Percentiles rank a stretch among this genome's conserved stretches.
Conservation (phyloP, 2,329 filamentous ascomycete genomes). For the Trichophyton verrucosum region DNA sequence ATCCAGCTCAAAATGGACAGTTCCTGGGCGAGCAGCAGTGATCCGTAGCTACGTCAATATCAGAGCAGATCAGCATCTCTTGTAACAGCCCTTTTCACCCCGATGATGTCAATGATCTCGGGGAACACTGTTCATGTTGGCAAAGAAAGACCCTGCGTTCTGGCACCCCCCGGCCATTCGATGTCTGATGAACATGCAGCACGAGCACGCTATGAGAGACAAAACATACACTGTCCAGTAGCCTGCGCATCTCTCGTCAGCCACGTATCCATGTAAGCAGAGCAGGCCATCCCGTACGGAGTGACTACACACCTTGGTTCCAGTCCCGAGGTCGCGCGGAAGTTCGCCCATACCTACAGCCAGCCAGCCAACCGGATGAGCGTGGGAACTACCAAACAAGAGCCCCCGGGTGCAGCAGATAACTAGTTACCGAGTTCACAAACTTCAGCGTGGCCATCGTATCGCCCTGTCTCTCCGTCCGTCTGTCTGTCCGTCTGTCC, state of each 20-base stretch:
- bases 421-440: slow-evolving; percentile 47
- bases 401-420: neutral
- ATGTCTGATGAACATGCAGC: neutral
- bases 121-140: neutral
- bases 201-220: neutral
- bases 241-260: slow-evolving; percentile 12
- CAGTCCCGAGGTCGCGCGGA: slow-evolving; percentile 71
- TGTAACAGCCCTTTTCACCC: neutral
- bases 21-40: slow-evolving; percentile 47
- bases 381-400: slow-evolving; percentile 2
- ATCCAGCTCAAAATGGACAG: slow-evolving; percentile 52
- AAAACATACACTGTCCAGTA: slow-evolving; percentile 31
- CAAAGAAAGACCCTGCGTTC: neutral
- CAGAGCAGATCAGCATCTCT: neutral
- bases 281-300: neutral
- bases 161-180: too few species aligned
- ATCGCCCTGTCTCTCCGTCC: neutral
- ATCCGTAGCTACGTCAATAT: slow-evolving; percentile 41
- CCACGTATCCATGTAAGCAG: neutral
- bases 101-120: neutral
- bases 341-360: slow-evolving; percentile 66
- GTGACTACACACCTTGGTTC: slow-evolving; percentile 58
- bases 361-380: slow-evolving; percentile 14
- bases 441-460: slow-evolving; percentile 47
- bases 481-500: too few species aligned